Evolutionary conservation across 116 monocot species (phyloP).

Genomic region (Papilionanthe hybrid): DNA sequence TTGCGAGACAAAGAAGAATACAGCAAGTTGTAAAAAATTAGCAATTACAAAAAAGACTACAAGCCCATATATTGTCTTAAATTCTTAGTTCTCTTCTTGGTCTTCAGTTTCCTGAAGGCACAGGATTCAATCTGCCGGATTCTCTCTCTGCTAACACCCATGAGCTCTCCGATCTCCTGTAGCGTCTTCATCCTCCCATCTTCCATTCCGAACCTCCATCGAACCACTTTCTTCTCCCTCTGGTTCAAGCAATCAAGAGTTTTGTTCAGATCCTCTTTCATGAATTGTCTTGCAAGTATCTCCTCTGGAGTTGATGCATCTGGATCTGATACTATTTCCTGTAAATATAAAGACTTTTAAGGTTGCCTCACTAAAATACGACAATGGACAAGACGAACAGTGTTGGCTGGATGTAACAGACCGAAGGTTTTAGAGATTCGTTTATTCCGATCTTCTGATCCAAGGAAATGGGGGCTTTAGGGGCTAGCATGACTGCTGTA

Average conservation of each 20-base stretch:
- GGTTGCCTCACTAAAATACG: not conserved
- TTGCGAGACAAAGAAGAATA: not conserved
- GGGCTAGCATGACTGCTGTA: constrained; percentile 53
- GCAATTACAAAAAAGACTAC: not conserved
- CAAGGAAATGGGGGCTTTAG: constrained; percentile 74
- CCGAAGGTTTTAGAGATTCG: constrained; percentile 66
- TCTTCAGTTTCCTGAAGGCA: constrained; percentile 77
- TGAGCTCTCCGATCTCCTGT: constrained; percentile 82
- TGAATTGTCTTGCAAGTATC: constrained; percentile 62
- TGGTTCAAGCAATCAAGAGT: constrained; percentile 66
- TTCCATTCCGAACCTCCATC: constrained; percentile 78
- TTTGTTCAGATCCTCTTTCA: constrained; percentile 70
- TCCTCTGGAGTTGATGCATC: constrained; percentile 63
- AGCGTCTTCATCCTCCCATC: constrained; percentile 78
- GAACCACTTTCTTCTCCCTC: constrained; percentile 71
- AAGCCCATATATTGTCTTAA: constrained; percentile 47
- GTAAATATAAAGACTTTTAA: constrained; percentile 1
- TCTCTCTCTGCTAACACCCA: constrained; percentile 84
- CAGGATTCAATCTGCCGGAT: constrained; percentile 74
- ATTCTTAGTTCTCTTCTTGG: constrained; percentile 64
- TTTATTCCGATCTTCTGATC: constrained; percentile 77
- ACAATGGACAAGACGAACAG: not conserved
- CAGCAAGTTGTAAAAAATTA: not conserved
- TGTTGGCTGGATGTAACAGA: constrained; percentile 15
- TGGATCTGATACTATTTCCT: constrained; percentile 78